Percentiles rank a stretch among this genome's conserved stretches.
phyloP scores from a whole-genome alignment of 352 stramenopile species.

The Globisporangium abappressorium region DNA sequence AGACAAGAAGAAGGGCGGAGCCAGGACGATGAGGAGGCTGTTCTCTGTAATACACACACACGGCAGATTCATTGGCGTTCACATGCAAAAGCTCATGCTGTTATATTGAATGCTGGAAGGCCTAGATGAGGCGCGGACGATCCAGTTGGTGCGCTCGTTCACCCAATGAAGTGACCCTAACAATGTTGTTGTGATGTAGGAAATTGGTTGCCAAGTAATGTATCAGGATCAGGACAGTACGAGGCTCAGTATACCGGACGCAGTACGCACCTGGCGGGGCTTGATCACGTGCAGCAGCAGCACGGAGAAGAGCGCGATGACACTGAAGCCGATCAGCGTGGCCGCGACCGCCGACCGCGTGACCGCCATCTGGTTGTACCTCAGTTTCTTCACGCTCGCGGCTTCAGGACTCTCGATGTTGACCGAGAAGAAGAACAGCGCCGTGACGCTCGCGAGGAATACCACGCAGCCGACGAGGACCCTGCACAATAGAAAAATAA shows the following conservation, averaged over 20 bases:
- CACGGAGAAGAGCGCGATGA: conserved; percentile 34
- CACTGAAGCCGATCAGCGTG: conserved; percentile 37
- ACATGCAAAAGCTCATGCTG: background rate
- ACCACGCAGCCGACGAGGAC: conserved; percentile 24
- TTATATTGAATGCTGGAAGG: background rate
- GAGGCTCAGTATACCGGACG: background rate
- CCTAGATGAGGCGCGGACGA: conserved; percentile 18
- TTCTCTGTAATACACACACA: conserved; percentile 13
- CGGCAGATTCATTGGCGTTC: background rate
- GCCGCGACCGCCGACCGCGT: conserved; percentile 30
- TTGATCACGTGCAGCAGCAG: conserved; percentile 32
- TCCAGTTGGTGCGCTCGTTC: conserved; percentile 11
- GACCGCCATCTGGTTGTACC: conserved; percentile 38
- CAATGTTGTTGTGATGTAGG: background rate
- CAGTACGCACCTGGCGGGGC: conserved; percentile 27
- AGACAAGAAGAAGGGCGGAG: background rate
- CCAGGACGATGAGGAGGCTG: background rate
- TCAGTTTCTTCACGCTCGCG: conserved; percentile 12
- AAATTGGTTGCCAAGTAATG: background rate
- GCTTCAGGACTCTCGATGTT: conserved; percentile 21
- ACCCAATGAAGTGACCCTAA: conserved; percentile 33
- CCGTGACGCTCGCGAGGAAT: conserved; percentile 22
- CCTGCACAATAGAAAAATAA: conserved; percentile 11
- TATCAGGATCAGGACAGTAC: background rate
- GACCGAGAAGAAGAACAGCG: conserved; percentile 40